Percentiles rank a stretch among this genome's conserved stretches.
Evolutionary conservation across 1,284 basidiomycete species (phyloP).

Genomic region (Cerrena zonata): DNA sequence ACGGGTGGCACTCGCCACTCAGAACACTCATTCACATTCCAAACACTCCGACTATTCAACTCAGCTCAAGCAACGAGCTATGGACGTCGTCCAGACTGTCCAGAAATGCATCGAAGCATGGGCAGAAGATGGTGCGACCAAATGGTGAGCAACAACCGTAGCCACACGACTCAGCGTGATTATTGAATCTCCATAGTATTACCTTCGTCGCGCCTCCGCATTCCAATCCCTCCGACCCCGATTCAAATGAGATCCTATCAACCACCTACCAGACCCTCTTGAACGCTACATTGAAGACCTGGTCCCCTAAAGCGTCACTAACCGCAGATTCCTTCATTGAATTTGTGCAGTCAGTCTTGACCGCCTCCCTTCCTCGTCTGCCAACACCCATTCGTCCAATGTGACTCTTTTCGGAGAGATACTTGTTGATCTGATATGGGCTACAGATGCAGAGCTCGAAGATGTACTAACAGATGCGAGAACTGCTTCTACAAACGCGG

Average conservation of each 20-base stretch:
- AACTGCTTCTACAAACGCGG: conserved; percentile 25
- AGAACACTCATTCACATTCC: background rate
- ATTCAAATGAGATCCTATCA: conserved; percentile 48
- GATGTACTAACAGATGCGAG: conserved; percentile 59
- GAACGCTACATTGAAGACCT: conserved; percentile 50
- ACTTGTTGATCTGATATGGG: conserved; percentile 74
- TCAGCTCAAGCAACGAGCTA: conserved; percentile 6
- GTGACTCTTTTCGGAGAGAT: conserved; percentile 53
- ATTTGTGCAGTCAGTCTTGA: conserved; percentile 60
- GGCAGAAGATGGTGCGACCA: conserved; percentile 50
- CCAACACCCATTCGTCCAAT: conserved; percentile 34
- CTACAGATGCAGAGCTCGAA: conserved; percentile 69
- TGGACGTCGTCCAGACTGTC: conserved; percentile 27
- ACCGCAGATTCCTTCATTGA: conserved; percentile 45
- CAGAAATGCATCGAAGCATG: conserved; percentile 36
- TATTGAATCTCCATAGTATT: conserved; percentile 38
- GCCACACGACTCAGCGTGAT: conserved; percentile 6
- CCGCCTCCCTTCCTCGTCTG: conserved; percentile 59
- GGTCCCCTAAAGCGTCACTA: conserved; percentile 43
- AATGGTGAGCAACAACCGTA: conserved; percentile 42
- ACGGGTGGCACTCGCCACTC: background rate
- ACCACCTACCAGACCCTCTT: conserved; percentile 64
- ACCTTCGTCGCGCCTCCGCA: conserved; percentile 52
- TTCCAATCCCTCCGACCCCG: conserved; percentile 48
- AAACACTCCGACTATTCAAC: too few species aligned